Percentiles rank a stretch among this genome's conserved stretches.
Evolutionary conservation across 345 rosid genomes (phyloP).

Genomic region (Dipteronia sinensis): DNA sequence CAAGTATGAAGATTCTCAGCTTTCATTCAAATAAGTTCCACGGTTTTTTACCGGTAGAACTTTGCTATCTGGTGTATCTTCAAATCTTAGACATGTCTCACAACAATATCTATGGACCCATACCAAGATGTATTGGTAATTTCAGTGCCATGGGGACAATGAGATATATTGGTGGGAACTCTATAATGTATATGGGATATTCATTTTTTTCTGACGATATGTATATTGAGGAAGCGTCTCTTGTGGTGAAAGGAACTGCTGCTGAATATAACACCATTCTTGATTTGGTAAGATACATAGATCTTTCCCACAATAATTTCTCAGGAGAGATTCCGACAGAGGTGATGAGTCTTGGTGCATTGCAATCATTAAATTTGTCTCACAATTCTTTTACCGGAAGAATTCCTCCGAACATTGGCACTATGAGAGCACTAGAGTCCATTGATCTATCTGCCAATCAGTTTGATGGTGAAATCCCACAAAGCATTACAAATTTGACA

Average conservation of each 20-base stretch:
- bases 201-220: accelerated
- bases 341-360: neutral
- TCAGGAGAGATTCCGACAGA: neutral
- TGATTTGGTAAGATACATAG: neutral
- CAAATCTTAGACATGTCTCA: constrained; percentile 19
- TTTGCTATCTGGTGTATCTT: neutral
- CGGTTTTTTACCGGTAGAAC: constrained; percentile 26
- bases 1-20: neutral
- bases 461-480: constrained; percentile 27
- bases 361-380: constrained; percentile 21
- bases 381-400: constrained; percentile 8
- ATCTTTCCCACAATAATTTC: neutral
- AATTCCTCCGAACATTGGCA: constrained; percentile 11
- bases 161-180: too few species aligned
- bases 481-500: constrained; percentile 9
- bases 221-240: neutral
- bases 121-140: constrained; percentile 1
- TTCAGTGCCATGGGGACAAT: neutral
- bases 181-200: neutral
- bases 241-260: neutral
- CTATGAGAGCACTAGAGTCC: constrained; percentile 16
- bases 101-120: constrained; percentile 2
- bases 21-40: constrained; percentile 23
- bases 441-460: constrained; percentile 19
- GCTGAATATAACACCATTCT: neutral